Evolutionary conservation across 2,329 filamentous ascomycete species (phyloP).

Genomic region (Cladosporium velox): DNA sequence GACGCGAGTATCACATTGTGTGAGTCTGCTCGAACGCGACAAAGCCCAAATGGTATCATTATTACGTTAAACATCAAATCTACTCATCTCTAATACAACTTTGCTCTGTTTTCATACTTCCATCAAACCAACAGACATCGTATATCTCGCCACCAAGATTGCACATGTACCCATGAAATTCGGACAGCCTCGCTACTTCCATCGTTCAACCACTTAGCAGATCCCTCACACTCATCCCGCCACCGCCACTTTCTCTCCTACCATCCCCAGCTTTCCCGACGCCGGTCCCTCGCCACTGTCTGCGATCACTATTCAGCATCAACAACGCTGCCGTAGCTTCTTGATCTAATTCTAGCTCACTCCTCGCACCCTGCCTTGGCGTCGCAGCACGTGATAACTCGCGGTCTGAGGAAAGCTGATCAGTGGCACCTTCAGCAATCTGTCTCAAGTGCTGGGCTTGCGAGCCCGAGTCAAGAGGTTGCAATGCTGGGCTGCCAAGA

Average conservation of each 20-base stretch:
- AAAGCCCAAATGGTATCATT: background rate
- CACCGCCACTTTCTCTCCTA: conserved; percentile 23
- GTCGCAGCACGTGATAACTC: conserved; percentile 28
- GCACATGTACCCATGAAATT: background rate
- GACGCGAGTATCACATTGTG: too few species aligned
- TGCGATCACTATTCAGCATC: conserved; percentile 81
- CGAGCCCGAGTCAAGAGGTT: conserved; percentile 53
- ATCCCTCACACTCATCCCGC: conserved; percentile 50
- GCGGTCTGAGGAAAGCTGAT: conserved; percentile 23
- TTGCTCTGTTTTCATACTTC: background rate
- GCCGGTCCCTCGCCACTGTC: conserved; percentile 43
- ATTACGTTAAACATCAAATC: background rate
- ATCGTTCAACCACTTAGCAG: conserved; percentile 40
- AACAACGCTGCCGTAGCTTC: conserved; percentile 83
- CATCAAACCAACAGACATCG: background rate
- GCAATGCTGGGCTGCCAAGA: conserved; percentile 49
- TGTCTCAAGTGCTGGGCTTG: conserved; percentile 27
- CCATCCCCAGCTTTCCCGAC: conserved; percentile 22
- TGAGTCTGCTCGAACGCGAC: background rate
- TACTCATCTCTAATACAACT: background rate
- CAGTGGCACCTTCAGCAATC: conserved; percentile 32
- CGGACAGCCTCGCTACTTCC: background rate
- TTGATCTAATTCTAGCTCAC: conserved; percentile 52
- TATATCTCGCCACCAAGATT: background rate
- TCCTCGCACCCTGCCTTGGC: conserved; percentile 25